phyloP scores from a whole-genome alignment of 1,284 basidiomycete genomes.

The Heterobasidion parviporum region DNA sequence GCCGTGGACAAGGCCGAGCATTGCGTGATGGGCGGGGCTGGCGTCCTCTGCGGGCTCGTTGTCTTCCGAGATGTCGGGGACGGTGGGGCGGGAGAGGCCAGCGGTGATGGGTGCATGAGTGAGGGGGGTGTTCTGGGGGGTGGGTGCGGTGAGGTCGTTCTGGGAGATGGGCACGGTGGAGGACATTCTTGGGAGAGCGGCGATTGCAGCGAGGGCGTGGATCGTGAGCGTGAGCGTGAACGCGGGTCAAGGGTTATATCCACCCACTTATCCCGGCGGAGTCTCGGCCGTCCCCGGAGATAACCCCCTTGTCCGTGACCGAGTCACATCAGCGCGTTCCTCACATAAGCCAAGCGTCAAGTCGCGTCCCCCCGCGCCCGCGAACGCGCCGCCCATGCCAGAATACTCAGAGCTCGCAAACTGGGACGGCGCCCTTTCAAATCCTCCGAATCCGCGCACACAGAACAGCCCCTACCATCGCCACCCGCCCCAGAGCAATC shows the following conservation, averaged over 20 bases:
- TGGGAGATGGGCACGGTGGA: constrained; percentile 36
- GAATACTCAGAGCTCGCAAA: constrained; percentile 19
- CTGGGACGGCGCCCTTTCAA: constrained; percentile 16
- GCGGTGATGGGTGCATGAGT: constrained; percentile 59
- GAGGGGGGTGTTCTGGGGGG: constrained; percentile 78
- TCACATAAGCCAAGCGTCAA: no score
- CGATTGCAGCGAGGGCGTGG: background rate
- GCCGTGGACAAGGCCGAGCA: constrained; percentile 54
- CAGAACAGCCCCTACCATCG: background rate
- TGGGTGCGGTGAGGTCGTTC: constrained; percentile 54
- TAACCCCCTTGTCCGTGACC: background rate
- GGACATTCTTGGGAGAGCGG: constrained; percentile 30
- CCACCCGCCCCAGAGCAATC: background rate
- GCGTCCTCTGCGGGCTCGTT: constrained; percentile 47
- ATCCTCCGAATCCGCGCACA: background rate
- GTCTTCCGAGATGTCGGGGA: constrained; percentile 64
- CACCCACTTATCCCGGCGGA: background rate
- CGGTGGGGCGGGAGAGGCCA: constrained; percentile 59
- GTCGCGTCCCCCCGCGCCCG: no score
- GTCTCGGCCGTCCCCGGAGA: background rate
- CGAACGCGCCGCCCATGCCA: background rate
- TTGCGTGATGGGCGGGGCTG: constrained; percentile 27
- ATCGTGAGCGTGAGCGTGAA: no score
- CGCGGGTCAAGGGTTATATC: no score
- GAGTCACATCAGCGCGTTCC: no score